Base-by-base conservation (phyloP, 208 protist species). In the Leishmania martiniquensis region DNA sequence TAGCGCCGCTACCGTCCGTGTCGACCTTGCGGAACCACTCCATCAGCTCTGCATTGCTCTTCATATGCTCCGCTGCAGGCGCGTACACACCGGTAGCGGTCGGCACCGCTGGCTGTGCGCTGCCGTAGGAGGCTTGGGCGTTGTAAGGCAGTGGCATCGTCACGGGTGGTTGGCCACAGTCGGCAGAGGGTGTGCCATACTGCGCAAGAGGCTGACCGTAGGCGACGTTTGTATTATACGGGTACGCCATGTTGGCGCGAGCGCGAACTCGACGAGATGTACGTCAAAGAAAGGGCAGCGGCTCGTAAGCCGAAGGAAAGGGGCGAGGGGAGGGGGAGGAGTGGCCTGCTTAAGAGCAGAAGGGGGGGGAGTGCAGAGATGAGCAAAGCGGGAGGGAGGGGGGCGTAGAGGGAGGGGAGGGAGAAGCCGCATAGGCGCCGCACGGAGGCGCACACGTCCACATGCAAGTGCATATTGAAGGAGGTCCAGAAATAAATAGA, bases 1-100 rank as follows among this genome's bases (percentile, higher is more conserved):
- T 94, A 29, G 71, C 59, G 20, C 96, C 95, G 62, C 80, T 93
- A 57, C 78, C 69, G 57, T 97, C 89, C 13, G 71, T 72, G 85
- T 98, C 93, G 25, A 97, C 93, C 10, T 83, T 80, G 57, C 80
- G 79, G 84, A 98, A 98, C 91, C 88, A 97, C 73, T 86, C 77
- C 44, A 85, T 52, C n/a, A 95, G 63, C 72, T 93, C 91, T 9
- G 71, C 44, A 71, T 88, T 85, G 39, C 65, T 59, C 63, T 71
- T 81, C 73, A 72, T 72, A 71, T 60, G 78, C n/a, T 66, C 67
- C 25, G 65, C 75, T 34, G 69, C 65, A 5, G 78, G 78, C 32
- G 72, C 62, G 77, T 89, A 86, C 39, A 80, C 67, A n/a, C 82
- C 85, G 60, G 66, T 80, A 22, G 63, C 51, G 10, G 51, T 37